Conservation (phyloP, 1,284 basidiomycete species). For the Pseudozyma thailandica region DNA sequence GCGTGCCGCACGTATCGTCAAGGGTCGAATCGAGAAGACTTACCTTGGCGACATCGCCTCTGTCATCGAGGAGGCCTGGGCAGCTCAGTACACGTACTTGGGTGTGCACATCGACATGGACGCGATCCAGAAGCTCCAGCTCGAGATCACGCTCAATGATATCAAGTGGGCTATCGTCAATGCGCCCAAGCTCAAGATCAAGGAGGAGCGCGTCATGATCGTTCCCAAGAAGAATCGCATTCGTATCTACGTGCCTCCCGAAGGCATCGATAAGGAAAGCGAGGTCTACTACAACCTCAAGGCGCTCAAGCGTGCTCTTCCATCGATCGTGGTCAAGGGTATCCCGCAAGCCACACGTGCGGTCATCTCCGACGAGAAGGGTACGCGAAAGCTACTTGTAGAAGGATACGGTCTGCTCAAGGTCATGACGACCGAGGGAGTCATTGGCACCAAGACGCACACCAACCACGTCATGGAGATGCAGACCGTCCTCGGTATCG, state of each 20-base stretch:
- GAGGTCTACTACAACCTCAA: conserved; percentile 65
- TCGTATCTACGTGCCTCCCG: conserved; percentile 77
- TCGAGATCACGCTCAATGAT: conserved; percentile 92
- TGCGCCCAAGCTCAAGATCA: conserved; percentile 91
- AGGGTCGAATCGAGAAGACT: conserved; percentile 95
- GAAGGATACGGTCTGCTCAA: conserved; percentile 96
- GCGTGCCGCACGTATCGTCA: conserved; percentile 94
- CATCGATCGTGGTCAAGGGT: conserved; percentile 65
- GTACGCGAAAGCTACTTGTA: conserved; percentile 62
- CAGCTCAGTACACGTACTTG: conserved; percentile 88
- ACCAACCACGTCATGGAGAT: conserved; percentile 99
- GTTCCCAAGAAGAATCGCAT: conserved; percentile 77
- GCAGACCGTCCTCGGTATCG: conserved; percentile 92
- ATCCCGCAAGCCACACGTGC: conserved; percentile 62
- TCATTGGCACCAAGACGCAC: conserved; percentile 88
- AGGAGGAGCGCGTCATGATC: conserved; percentile 73
- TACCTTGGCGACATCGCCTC: conserved; percentile 91
- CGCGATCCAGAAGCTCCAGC: conserved; percentile 88
- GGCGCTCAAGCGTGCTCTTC: conserved; percentile 64
- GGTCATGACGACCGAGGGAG: conserved; percentile 97
- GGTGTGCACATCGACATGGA: conserved; percentile 91
- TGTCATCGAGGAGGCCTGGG: conserved; percentile 95
- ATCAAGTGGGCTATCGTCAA: conserved; percentile 90
- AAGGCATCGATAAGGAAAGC: conserved; percentile 76
- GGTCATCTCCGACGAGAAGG: conserved; percentile 67